A percentile compares a stretch with the other conserved stretches of the same genome.
Conservation (phyloP, 129 eudicot genomes). For the Logfia minima region DNA sequence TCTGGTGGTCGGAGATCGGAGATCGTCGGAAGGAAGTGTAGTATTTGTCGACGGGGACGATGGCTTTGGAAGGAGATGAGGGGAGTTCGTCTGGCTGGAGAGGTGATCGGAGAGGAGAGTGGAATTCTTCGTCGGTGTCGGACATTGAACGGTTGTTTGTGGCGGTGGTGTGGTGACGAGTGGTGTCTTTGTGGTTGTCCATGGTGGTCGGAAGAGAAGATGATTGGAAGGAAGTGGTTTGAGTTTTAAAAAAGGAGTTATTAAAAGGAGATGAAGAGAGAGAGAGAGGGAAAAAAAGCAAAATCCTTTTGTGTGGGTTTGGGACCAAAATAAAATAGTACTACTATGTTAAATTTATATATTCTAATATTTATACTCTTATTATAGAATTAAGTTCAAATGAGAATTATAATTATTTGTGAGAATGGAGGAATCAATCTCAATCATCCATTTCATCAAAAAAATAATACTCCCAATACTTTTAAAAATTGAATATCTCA, state of each 20-base stretch:
- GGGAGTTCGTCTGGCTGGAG: constrained; percentile 35
- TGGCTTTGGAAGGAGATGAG: constrained; percentile 23
- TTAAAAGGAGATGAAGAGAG: constrained; percentile 8
- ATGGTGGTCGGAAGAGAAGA: constrained; percentile 25
- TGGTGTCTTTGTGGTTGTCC: constrained; percentile 22
- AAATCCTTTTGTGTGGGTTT: constrained; percentile 35
- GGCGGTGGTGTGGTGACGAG: constrained; percentile 25
- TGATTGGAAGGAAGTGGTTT: background rate
- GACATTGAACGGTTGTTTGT: constrained; percentile 51
- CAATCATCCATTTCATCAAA: too few species aligned
- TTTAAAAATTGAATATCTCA: too few species aligned
- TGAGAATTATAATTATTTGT: too few species aligned
- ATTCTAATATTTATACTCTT: too few species aligned
- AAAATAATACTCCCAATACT: too few species aligned
- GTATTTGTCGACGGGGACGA: constrained; percentile 38
- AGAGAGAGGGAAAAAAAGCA: constrained; percentile 27
- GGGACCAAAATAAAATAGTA: constrained; percentile 19
- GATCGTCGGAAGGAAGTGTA: constrained; percentile 50
- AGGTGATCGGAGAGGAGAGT: constrained; percentile 51
- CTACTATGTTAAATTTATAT: too few species aligned
- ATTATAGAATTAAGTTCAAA: too few species aligned
- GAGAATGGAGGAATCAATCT: too few species aligned
- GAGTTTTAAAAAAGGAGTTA: background rate
- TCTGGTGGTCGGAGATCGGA: constrained; percentile 35
- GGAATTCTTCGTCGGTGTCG: constrained; percentile 60